phyloP scores from a whole-genome alignment of 495 filamentous ascomycete genomes.

The Penicillium mononematosum region DNA sequence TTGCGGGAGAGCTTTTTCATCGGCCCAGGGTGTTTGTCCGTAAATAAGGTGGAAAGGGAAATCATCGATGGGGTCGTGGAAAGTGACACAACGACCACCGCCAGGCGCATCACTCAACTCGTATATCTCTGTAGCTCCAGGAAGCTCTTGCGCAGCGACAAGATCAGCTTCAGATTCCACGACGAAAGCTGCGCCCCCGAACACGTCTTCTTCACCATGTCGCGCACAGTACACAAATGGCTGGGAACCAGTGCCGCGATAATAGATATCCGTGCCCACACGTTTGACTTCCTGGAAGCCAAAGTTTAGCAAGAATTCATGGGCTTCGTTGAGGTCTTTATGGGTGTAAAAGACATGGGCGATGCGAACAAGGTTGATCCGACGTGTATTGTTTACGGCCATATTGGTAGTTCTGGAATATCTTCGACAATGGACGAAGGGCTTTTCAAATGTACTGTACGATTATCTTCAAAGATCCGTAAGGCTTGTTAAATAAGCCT shows the following conservation, averaged over 20 bases:
- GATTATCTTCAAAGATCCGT: too few species aligned
- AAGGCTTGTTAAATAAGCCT: too few species aligned
- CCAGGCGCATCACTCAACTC: neutral
- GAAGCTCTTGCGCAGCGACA: slow-evolving; percentile 8
- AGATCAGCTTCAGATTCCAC: slow-evolving; percentile 57
- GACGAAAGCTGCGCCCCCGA: slow-evolving; percentile 52
- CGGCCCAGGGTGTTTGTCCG: neutral
- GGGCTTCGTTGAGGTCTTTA: slow-evolving; percentile 43
- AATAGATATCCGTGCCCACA: slow-evolving; percentile 50
- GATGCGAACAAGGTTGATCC: slow-evolving; percentile 39
- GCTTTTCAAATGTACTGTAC: too few species aligned
- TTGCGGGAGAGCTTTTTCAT: neutral
- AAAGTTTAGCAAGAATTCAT: slow-evolving; percentile 53
- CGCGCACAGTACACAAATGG: slow-evolving; percentile 52
- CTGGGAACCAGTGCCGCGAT: slow-evolving; percentile 54
- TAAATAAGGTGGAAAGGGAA: slow-evolving; percentile 1
- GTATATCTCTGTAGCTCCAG: neutral
- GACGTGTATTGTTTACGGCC: neutral
- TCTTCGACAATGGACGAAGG: too few species aligned
- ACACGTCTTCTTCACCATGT: slow-evolving; percentile 44
- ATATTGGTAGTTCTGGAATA: neutral
- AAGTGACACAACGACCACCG: slow-evolving; percentile 1
- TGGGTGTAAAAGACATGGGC: slow-evolving; percentile 59
- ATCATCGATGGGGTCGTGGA: neutral
- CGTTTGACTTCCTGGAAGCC: slow-evolving; percentile 47